phyloP scores from a whole-genome alignment of 371 early-diverging fungal species.

The Rhizopus arrhizus region DNA sequence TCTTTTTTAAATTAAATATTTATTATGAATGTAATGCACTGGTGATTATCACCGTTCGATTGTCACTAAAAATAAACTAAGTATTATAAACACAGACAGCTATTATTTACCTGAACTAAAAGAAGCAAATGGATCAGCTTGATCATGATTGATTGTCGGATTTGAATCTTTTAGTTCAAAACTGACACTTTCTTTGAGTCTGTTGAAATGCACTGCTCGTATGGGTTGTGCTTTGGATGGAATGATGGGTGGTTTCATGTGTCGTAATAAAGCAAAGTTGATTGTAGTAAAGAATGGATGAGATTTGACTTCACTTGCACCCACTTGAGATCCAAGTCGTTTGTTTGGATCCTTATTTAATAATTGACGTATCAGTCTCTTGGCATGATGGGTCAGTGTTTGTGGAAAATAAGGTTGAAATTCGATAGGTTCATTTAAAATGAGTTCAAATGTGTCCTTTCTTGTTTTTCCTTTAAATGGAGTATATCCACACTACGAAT shows the following conservation, averaged over 20 bases:
- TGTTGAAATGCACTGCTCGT: slow-evolving; percentile 63
- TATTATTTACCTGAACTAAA: slow-evolving; percentile 63
- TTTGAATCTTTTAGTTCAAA: slow-evolving; percentile 43
- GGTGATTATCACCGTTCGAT: too few relatives aligned
- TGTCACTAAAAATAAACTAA: too few relatives aligned
- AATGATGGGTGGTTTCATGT: slow-evolving; percentile 85
- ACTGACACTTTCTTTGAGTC: slow-evolving; percentile 63
- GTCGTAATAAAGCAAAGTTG: slow-evolving; percentile 87
- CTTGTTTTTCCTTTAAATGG: slow-evolving; percentile 90
- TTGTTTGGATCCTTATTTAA: slow-evolving; percentile 80
- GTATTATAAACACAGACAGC: neutral
- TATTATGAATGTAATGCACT: too few relatives aligned
- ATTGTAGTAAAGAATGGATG: slow-evolving; percentile 90
- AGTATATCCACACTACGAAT: slow-evolving; percentile 72
- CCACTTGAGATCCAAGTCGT: slow-evolving; percentile 80
- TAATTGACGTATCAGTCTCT: slow-evolving; percentile 73
- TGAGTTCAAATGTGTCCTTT: slow-evolving; percentile 79
- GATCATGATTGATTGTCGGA: slow-evolving; percentile 29
- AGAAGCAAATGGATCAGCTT: slow-evolving; percentile 60
- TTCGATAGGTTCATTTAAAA: slow-evolving; percentile 70
- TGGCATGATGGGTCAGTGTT: slow-evolving; percentile 52
- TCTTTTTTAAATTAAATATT: too few relatives aligned
- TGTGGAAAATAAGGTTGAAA: slow-evolving; percentile 59
- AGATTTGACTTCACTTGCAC: slow-evolving; percentile 92
- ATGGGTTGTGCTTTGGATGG: slow-evolving; percentile 60